Base-by-base conservation (phyloP, 495 filamentous ascomycete species). In the Hypomontagnella submonticulosa region DNA sequence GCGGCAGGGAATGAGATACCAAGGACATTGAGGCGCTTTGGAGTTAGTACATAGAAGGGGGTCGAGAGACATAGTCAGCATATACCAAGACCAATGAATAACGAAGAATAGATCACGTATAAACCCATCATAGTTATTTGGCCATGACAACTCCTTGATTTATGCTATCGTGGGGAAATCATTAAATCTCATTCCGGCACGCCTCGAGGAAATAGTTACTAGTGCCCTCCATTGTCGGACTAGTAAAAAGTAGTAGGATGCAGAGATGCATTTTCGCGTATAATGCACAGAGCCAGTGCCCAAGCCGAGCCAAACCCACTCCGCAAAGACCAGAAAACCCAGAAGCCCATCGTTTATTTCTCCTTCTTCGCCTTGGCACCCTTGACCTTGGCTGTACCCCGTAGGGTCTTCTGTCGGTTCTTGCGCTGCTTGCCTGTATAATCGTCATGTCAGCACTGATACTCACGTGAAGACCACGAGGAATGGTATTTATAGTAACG, bases 351-450 rank as follows among this genome's bases (percentile, higher is more conserved):
- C 61, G 61, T 66, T 41, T 70, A 70, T 70, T 70, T 70, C 66
- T 88, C 85, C 83, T 90, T 89, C 79, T 90, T 87, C 85, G 92
- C 89, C 83, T 90, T 89, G 73, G 87, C 89, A 76, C 91, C 90
- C 91, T 85, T 86, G 79, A 84, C 83, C 79, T 97, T 98, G 75
- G 93, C 96, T 71, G 90, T 93, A 78, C 96, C 96, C 67, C 96
- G 92, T 79, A 96, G 90, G 79, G 94, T 92, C 92, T 98, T 98
- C 82, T 90, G 88, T 78, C 93, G 87, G 92, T 99, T 99, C 90
- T 98, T 99, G 85, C 96, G 90, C 88, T 98, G 94, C 87, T 99
- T 99, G 88, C 96, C 96, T 99, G 82, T 84, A 64, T 57, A 18
- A 51, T 49, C 30, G 64, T 50, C 42, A 40, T 44, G 75, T 83